A percentile compares a stretch with the other conserved stretches of the same genome.
These are phyloP conservation scores for Apiospora phragmitis DNA, from an alignment of 2,329 filamentous ascomycete species.

Conservation along the genomic window DNA sequence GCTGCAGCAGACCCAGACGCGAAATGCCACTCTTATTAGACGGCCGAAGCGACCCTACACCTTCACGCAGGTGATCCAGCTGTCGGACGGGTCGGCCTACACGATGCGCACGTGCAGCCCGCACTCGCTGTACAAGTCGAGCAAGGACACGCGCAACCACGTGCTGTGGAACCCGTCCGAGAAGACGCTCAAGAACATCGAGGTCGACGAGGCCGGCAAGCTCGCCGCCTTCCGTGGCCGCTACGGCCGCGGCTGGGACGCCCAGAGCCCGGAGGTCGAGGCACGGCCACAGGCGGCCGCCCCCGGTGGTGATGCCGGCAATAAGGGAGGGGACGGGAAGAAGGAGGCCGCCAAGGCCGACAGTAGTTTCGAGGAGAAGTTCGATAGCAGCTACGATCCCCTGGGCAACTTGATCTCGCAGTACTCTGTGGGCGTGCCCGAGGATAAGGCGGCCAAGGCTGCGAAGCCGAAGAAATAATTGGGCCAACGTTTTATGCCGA, in stretches of 20 bases:
- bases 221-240: constrained; percentile 81
- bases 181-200: constrained; percentile 79
- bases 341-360: constrained; percentile 18
- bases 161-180: constrained; percentile 87
- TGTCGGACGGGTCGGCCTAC: constrained; percentile 87
- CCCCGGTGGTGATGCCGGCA: neutral
- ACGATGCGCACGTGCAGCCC: constrained; percentile 78
- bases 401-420: constrained; percentile 54
- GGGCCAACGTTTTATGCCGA: neutral
- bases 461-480: neutral
- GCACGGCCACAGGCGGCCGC: constrained; percentile 18
- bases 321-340: constrained; percentile 10
- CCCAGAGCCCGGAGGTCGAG: constrained; percentile 31
- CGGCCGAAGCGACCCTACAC: constrained; percentile 92
- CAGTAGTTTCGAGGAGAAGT: constrained; percentile 26
- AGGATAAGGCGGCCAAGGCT: neutral
- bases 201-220: constrained; percentile 92
- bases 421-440: constrained; percentile 36
- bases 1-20: constrained; percentile 56
- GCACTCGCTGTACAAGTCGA: constrained; percentile 54
- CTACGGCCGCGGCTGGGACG: constrained; percentile 84
- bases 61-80: constrained; percentile 94
- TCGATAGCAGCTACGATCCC: constrained; percentile 32
- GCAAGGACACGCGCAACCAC: constrained; percentile 87
- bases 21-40: constrained; percentile 80